These are phyloP conservation scores for Spongiforma sp. DNA, from an alignment of 1,284 basidiomycete species.

Conservation along the genomic window DNA sequence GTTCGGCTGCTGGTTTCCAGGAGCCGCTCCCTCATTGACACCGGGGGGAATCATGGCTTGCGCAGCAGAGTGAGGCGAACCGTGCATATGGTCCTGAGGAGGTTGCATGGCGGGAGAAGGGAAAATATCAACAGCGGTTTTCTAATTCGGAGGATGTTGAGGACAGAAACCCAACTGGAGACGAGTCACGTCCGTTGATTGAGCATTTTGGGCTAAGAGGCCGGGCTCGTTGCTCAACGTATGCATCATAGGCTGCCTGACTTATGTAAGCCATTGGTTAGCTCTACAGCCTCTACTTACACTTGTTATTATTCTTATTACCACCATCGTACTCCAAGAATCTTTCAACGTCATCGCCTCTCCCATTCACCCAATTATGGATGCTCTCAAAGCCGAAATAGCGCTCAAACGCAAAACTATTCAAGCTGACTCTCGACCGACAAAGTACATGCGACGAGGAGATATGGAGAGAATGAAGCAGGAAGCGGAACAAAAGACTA, in stretches of 20 bases:
- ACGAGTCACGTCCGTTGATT: constrained; percentile 46
- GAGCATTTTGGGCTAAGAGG: constrained; percentile 54
- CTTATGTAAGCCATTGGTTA: constrained; percentile 35
- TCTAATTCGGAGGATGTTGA: constrained; percentile 42
- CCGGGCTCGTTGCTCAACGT: constrained; percentile 41
- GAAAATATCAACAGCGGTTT: constrained; percentile 47
- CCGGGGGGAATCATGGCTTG: constrained; percentile 27
- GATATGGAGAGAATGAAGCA: constrained; percentile 79
- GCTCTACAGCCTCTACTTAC: background rate
- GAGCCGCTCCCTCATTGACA: constrained; percentile 27
- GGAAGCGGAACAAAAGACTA: constrained; percentile 61
- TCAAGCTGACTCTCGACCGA: constrained; percentile 56
- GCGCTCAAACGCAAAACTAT: constrained; percentile 83
- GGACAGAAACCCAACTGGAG: constrained; percentile 34
- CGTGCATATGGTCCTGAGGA: constrained; percentile 49
- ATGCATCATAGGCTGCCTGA: constrained; percentile 43
- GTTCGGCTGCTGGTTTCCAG: constrained; percentile 24
- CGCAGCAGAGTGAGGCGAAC: constrained; percentile 50
- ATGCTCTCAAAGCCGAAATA: constrained; percentile 89
- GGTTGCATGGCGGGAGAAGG: constrained; percentile 43
- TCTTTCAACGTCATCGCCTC: constrained; percentile 1
- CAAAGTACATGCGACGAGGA: constrained; percentile 88
- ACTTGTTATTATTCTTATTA: too few species aligned
- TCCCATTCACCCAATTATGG: constrained; percentile 56
- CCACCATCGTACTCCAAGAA: too few species aligned